Percentiles rank a stretch among this genome's conserved stretches.
Evolutionary conservation across 2,329 filamentous ascomycete genomes (phyloP).

Genomic region (Zymoseptoria pseudotritici): DNA sequence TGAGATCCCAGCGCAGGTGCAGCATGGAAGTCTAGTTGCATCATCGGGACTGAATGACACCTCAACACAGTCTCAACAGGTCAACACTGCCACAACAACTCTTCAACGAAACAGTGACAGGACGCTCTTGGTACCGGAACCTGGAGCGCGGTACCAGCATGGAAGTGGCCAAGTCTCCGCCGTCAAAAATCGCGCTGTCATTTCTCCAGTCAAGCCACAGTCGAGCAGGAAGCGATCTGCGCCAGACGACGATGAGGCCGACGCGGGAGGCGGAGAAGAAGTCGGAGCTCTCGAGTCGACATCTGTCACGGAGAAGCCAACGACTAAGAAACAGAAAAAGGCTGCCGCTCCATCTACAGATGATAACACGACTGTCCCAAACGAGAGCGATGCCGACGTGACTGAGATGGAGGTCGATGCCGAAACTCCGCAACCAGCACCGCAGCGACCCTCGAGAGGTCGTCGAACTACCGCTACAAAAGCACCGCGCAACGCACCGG

Average conservation of each 20-base stretch:
- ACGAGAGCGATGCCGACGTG: background rate
- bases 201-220: conserved; percentile 7
- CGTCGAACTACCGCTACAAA: background rate
- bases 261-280: background rate
- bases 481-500: background rate
- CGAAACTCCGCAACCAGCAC: background rate
- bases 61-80: background rate
- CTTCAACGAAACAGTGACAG: background rate
- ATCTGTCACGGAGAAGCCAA: background rate
- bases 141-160: background rate
- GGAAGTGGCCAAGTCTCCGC: background rate
- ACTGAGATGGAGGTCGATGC: background rate
- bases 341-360: background rate
- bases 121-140: background rate
- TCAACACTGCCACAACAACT: background rate
- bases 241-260: conserved; percentile 2
- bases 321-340: background rate
- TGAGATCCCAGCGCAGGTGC: background rate
- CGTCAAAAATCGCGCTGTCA: background rate
- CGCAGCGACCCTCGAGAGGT: background rate
- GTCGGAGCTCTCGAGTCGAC: background rate
- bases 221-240: conserved; percentile 5
- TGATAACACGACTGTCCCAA: background rate
- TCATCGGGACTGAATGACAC: background rate
- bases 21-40: background rate